A percentile compares a stretch with the other conserved stretches of the same genome.
Evolutionary conservation across 1,284 basidiomycete genomes (phyloP).

Genomic region (Rhodotorula sp.): DNA sequence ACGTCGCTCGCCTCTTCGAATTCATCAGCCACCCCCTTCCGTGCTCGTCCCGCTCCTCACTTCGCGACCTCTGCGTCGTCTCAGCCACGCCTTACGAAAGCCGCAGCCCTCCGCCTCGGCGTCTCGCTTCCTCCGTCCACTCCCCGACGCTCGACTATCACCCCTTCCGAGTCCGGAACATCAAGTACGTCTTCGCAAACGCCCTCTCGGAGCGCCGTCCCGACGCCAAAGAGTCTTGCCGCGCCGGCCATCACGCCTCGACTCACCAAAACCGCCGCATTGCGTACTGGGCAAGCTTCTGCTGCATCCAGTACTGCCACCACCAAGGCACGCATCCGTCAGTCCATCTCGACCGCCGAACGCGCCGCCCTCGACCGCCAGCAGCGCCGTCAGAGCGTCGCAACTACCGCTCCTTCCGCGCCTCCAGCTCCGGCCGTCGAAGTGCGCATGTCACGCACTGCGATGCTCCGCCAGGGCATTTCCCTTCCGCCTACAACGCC

Average conservation of each 20-base stretch:
- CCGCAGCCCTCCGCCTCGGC: constrained; percentile 65
- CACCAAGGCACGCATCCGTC: neutral
- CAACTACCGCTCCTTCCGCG: neutral
- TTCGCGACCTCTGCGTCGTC: constrained; percentile 62
- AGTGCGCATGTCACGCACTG: constrained; percentile 25
- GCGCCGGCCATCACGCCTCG: constrained; percentile 66
- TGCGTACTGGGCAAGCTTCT: constrained; percentile 5
- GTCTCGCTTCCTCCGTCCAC: constrained; percentile 27
- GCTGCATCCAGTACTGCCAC: neutral
- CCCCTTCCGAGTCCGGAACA: neutral
- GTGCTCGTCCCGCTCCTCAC: constrained; percentile 66
- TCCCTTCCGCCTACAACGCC: constrained; percentile 1
- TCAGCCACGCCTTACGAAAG: constrained; percentile 69
- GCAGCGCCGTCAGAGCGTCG: constrained; percentile 14
- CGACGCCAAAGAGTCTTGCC: constrained; percentile 33
- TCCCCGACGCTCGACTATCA: constrained; percentile 1
- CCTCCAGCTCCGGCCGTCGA: constrained; percentile 1
- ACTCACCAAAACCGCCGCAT: constrained; percentile 50
- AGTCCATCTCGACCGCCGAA: constrained; percentile 28
- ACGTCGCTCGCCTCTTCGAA: constrained; percentile 23
- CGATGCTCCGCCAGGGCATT: constrained; percentile 19
- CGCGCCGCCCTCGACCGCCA: constrained; percentile 22
- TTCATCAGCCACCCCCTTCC: constrained; percentile 53
- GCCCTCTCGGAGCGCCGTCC: constrained; percentile 2
- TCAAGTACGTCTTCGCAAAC: neutral